These are phyloP conservation scores for Entomortierella beljakovae DNA, from an alignment of 192 early-diverging fungal species.

Conservation along the genomic window DNA sequence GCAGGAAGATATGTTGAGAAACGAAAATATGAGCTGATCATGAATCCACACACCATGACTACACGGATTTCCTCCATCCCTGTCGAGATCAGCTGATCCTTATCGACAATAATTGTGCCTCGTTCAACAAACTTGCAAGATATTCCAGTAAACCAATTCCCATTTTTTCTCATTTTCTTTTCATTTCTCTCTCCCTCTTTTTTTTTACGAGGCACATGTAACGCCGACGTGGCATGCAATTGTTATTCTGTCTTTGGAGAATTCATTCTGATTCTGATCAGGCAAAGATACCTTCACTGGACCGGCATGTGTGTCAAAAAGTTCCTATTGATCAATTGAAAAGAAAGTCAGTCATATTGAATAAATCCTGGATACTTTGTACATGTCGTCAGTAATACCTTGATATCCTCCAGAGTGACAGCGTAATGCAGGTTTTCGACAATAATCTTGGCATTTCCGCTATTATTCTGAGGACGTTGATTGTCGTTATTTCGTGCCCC, in stretches of 20 bases:
- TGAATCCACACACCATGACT: neutral
- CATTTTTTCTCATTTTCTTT: neutral
- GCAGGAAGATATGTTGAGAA: conserved; percentile 1
- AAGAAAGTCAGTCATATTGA: neutral
- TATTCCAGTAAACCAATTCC: no score
- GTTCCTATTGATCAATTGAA: conserved; percentile 49
- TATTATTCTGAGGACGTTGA: conserved; percentile 5
- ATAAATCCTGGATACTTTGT: neutral
- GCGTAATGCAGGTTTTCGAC: conserved; percentile 70
- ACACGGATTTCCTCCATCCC: neutral
- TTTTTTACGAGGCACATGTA: no score
- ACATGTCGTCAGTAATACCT: conserved; percentile 34
- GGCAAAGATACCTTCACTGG: conserved; percentile 54
- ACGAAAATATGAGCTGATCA: conserved; percentile 1
- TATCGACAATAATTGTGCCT: neutral
- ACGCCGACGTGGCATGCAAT: conserved; percentile 12
- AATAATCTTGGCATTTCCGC: conserved; percentile 42
- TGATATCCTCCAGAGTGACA: conserved; percentile 66
- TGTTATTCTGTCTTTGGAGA: conserved; percentile 6
- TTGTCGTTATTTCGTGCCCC: conserved; percentile 5
- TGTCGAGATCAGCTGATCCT: neutral
- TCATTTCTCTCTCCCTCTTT: neutral
- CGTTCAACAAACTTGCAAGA: no score
- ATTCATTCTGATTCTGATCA: neutral
- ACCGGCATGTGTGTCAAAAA: conserved; percentile 61